Conservation (phyloP, 2,329 filamentous ascomycete species). For the Cercospora zeina region DNA sequence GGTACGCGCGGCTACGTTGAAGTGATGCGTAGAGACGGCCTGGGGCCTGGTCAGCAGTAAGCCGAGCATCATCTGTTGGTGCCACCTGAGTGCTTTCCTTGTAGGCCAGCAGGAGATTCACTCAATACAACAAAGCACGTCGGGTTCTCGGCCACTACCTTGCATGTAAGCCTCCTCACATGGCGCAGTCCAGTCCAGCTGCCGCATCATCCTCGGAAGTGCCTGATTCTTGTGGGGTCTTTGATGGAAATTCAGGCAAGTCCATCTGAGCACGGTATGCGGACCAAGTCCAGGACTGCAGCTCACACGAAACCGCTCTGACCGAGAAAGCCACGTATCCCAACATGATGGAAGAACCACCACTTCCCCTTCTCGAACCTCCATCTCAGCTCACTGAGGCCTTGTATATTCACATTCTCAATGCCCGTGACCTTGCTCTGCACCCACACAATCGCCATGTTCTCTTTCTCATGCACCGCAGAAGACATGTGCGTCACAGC, state of each 20-base stretch:
- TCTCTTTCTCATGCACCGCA: slow-evolving; percentile 18
- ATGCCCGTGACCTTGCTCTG: slow-evolving; percentile 23
- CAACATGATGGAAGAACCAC: slow-evolving; percentile 22
- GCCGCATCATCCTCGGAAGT: too few species aligned
- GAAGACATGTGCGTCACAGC: slow-evolving; percentile 15
- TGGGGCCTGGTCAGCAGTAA: background rate
- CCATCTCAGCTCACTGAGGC: slow-evolving; percentile 26
- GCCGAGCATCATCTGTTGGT: background rate
- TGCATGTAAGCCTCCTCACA: background rate
- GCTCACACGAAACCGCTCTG: slow-evolving; percentile 3
- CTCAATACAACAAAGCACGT: background rate
- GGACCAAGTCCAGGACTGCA: background rate
- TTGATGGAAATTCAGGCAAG: too few species aligned
- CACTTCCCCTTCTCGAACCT: slow-evolving; percentile 20
- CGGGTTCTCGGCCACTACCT: background rate
- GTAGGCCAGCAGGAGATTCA: background rate
- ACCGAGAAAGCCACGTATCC: slow-evolving; percentile 15
- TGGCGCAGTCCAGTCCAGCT: background rate
- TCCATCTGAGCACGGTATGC: background rate
- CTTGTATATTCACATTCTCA: slow-evolving; percentile 21
- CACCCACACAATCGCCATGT: slow-evolving; percentile 22
- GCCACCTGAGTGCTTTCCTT: background rate
- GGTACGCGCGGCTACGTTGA: background rate
- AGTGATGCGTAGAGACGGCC: background rate
- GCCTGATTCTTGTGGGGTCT: too few species aligned